Conservation (phyloP, 2,329 filamentous ascomycete species). For the Penicillium sp. region DNA sequence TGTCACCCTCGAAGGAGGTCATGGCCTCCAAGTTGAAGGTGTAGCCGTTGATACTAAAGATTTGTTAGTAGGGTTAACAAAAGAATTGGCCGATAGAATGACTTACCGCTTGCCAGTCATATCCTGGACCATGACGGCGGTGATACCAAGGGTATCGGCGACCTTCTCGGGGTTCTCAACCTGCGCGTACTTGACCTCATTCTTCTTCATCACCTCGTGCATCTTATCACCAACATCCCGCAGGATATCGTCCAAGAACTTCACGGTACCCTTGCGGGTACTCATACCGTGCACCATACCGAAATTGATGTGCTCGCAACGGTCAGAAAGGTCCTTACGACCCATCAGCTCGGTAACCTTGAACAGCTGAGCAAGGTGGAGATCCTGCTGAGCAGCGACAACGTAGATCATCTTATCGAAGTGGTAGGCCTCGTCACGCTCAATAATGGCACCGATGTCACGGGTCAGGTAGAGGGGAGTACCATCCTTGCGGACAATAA, state of each 20-base stretch:
- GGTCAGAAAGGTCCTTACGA: slow-evolving; percentile 58
- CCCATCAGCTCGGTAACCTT: slow-evolving; percentile 65
- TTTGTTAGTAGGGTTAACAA: slow-evolving; percentile 35
- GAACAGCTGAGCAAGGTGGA: slow-evolving; percentile 65
- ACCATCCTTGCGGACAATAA: slow-evolving; percentile 67
- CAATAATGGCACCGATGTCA: slow-evolving; percentile 66
- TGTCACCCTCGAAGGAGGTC: slow-evolving; percentile 67
- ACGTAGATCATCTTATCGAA: slow-evolving; percentile 72
- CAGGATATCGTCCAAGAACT: slow-evolving; percentile 72
- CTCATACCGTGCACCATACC: slow-evolving; percentile 68
- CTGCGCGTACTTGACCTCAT: slow-evolving; percentile 85
- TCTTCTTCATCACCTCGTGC: slow-evolving; percentile 95
- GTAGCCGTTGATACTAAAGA: slow-evolving; percentile 60
- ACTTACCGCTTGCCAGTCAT: slow-evolving; percentile 88
- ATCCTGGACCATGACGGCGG: slow-evolving; percentile 95
- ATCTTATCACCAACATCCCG: slow-evolving; percentile 86
- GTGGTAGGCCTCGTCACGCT: slow-evolving; percentile 62
- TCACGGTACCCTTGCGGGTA: slow-evolving; percentile 69
- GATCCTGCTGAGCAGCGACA: slow-evolving; percentile 64
- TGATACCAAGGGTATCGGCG: slow-evolving; percentile 89
- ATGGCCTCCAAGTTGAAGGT: slow-evolving; percentile 66
- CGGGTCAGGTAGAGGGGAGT: slow-evolving; percentile 69
- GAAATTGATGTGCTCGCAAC: slow-evolving; percentile 66
- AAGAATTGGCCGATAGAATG: neutral
- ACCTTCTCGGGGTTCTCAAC: slow-evolving; percentile 78